phyloP scores from a whole-genome alignment of 2,329 filamentous ascomycete genomes.

The Penicillium olsonii region DNA sequence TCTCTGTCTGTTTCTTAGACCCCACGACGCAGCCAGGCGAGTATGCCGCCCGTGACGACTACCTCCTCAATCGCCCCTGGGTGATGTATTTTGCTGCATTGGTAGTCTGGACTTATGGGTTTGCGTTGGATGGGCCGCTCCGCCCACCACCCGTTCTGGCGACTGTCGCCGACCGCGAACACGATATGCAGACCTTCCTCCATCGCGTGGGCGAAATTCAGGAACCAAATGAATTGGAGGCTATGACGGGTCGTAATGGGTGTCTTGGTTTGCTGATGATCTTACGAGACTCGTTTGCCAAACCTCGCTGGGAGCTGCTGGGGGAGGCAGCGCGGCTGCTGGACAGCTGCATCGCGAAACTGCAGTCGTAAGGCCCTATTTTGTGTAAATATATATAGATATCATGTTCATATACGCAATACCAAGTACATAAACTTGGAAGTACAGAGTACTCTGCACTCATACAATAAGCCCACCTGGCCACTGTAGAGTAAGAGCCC shows the following conservation, averaged over 20 bases:
- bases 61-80: slow-evolving; percentile 89
- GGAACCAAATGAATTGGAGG: slow-evolving; percentile 75
- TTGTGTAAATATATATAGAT: slow-evolving; percentile 8
- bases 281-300: slow-evolving; percentile 76
- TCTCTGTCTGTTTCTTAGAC: slow-evolving; percentile 73
- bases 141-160: slow-evolving; percentile 52
- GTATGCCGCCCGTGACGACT: slow-evolving; percentile 85
- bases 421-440: not conserved
- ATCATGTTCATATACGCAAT: slow-evolving; percentile 7
- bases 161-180: slow-evolving; percentile 66
- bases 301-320: slow-evolving; percentile 86
- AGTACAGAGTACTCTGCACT: too few relatives aligned
- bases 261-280: slow-evolving; percentile 81
- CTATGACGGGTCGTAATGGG: slow-evolving; percentile 73
- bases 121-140: slow-evolving; percentile 80
- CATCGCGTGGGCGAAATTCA: slow-evolving; percentile 68
- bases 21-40: slow-evolving; percentile 34
- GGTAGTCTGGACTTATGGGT: slow-evolving; percentile 95
- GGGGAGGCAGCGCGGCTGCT: slow-evolving; percentile 82
- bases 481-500: not conserved
- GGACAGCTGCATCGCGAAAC: slow-evolving; percentile 73
- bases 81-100: slow-evolving; percentile 90
- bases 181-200: slow-evolving; percentile 79
- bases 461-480: too few relatives aligned
- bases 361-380: slow-evolving; percentile 34